A percentile compares a stretch with the other conserved stretches of the same genome.
phyloP scores from a whole-genome alignment of 179 eudicot species.

The Sideroxylon spinosum region DNA sequence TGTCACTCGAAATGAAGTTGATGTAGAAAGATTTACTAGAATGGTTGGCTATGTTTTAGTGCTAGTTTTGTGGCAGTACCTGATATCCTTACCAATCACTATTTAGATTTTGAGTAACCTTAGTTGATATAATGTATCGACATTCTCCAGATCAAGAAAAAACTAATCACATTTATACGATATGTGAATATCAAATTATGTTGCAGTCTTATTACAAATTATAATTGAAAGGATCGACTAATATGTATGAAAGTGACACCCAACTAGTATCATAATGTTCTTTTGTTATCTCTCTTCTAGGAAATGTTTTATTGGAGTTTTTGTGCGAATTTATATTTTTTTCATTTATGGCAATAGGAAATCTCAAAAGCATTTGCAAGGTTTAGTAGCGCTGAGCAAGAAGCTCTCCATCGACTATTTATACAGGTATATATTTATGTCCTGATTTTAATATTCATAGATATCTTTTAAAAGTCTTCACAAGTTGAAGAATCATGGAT shows the following conservation, averaged over 20 bases:
- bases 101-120: neutral
- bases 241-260: neutral
- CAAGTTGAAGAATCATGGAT: too few species aligned
- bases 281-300: neutral
- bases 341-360: slow-evolving; percentile 31
- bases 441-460: neutral
- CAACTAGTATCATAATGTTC: neutral
- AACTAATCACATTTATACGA: neutral
- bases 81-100: neutral
- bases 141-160: neutral
- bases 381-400: slow-evolving; percentile 40
- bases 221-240: neutral
- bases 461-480: neutral
- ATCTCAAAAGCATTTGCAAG: slow-evolving; percentile 47
- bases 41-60: neutral
- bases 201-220: too few species aligned
- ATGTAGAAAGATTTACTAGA: neutral
- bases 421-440: slow-evolving; percentile 43
- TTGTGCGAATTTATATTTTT: neutral
- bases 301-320: neutral
- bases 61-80: neutral
- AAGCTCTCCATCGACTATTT: slow-evolving; percentile 48
- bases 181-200: neutral
- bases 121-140: neutral
- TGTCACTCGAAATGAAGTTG: neutral